These are phyloP conservation scores for Cladosporium sp. DNA, from an alignment of 2,329 filamentous ascomycete species.

Conservation along the genomic window DNA sequence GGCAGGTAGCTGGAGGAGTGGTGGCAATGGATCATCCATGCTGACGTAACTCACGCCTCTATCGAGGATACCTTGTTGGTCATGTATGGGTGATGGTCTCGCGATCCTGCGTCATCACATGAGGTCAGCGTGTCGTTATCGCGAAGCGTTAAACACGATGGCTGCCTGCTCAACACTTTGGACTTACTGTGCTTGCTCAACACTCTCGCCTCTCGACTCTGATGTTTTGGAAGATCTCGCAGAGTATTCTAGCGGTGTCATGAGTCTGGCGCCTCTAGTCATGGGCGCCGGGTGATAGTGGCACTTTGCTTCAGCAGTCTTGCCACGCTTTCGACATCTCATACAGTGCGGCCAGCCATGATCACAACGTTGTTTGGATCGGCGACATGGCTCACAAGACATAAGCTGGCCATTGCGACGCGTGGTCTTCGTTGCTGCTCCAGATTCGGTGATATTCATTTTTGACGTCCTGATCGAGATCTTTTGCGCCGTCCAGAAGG, in stretches of 20 bases:
- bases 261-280: neutral
- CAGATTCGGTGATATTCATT: neutral
- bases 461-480: no score
- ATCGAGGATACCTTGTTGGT: neutral
- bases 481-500: no score
- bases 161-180: no score
- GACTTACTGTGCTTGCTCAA: neutral
- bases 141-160: no score
- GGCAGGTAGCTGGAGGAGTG: neutral
- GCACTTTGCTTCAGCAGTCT: neutral
- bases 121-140: no score
- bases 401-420: slow-evolving; percentile 5
- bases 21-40: neutral
- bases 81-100: no score
- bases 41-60: neutral
- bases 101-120: no score
- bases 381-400: slow-evolving; percentile 1
- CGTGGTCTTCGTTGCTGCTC: neutral
- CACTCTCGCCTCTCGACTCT: neutral
- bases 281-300: slow-evolving; percentile 7
- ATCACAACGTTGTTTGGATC: neutral
- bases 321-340: neutral
- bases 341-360: neutral
- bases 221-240: neutral
- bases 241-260: neutral